Evolutionary conservation across 257 asterid genomes (phyloP).

Genomic region (Galeopsis tetrahit): DNA sequence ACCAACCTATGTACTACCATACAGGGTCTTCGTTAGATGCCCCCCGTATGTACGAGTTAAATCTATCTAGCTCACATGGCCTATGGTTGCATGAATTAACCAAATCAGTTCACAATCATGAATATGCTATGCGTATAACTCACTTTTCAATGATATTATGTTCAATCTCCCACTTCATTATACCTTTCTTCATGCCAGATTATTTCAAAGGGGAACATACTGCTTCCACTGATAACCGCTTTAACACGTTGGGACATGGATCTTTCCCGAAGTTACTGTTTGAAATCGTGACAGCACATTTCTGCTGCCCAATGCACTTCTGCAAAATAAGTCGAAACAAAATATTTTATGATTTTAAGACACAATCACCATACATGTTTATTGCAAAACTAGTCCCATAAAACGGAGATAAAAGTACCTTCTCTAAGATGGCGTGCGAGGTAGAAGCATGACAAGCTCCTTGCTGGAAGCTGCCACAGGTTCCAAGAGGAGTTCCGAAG

Average conservation of each 20-base stretch:
- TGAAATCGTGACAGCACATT: slow-evolving; percentile 74
- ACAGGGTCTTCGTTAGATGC: slow-evolving; percentile 42
- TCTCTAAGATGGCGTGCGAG: slow-evolving; percentile 58
- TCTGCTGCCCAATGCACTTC: slow-evolving; percentile 77
- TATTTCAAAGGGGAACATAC: slow-evolving; percentile 54
- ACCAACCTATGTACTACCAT: slow-evolving; percentile 37
- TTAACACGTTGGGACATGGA: slow-evolving; percentile 82
- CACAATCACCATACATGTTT: neutral
- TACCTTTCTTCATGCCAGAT: slow-evolving; percentile 29
- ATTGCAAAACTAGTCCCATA: neutral
- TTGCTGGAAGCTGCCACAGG: slow-evolving; percentile 84
- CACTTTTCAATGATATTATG: slow-evolving; percentile 28
- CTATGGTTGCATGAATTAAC: slow-evolving; percentile 35
- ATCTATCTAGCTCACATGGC: slow-evolving; percentile 41
- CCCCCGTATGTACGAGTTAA: slow-evolving; percentile 43
- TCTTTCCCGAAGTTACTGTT: slow-evolving; percentile 75
- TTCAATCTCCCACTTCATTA: slow-evolving; percentile 30
- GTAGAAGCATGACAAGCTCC: slow-evolving; percentile 91
- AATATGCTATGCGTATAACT: slow-evolving; percentile 29
- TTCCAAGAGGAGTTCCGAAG: slow-evolving; percentile 92
- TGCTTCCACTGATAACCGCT: slow-evolving; percentile 89
- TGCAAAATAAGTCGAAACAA: slow-evolving; percentile 40
- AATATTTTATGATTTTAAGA: neutral
- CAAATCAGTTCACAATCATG: slow-evolving; percentile 27
- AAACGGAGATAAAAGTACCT: slow-evolving; percentile 48